phyloP scores from a whole-genome alignment of 305 asterid genomes.

The Solanum aculeatissimum region DNA sequence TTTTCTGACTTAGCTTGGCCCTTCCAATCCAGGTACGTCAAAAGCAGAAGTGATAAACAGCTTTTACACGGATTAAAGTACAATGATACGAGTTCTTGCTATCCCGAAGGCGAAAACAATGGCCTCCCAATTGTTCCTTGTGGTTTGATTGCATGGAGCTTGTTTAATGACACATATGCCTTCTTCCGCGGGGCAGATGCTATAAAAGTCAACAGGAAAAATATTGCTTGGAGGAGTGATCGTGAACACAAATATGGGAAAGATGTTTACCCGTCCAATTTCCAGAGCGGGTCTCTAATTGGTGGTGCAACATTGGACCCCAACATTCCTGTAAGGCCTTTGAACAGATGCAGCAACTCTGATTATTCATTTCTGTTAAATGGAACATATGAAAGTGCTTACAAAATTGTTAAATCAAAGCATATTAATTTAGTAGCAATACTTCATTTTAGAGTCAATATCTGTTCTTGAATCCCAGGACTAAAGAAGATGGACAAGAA shows the following conservation, averaged over 20 bases:
- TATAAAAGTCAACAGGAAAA: slow-evolving; percentile 43
- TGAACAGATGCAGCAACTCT: not conserved
- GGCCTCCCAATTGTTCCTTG: slow-evolving; percentile 72
- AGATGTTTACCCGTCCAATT: slow-evolving; percentile 58
- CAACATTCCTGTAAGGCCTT: slow-evolving; percentile 46
- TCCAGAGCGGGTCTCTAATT: slow-evolving; percentile 53
- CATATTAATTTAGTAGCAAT: not conserved
- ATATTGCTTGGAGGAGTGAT: slow-evolving; percentile 80
- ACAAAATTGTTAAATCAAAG: not conserved
- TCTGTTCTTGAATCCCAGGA: not conserved
- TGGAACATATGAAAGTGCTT: not conserved
- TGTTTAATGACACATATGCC: slow-evolving; percentile 65
- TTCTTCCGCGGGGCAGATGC: slow-evolving; percentile 44
- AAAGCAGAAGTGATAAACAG: slow-evolving; percentile 66
- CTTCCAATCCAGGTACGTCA: slow-evolving; percentile 47
- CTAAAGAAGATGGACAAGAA: not conserved
- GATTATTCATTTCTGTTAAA: not conserved
- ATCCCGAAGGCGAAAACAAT: slow-evolving; percentile 45
- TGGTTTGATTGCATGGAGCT: slow-evolving; percentile 79
- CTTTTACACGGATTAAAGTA: slow-evolving; percentile 40
- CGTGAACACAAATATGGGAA: slow-evolving; percentile 71
- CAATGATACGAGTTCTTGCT: slow-evolving; percentile 41
- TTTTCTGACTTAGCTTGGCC: slow-evolving; percentile 2
- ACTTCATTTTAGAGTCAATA: not conserved
- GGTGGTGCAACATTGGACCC: slow-evolving; percentile 75